phyloP scores from a whole-genome alignment of 108 stramenopile species.

The Stephanodiscus minutulus region DNA sequence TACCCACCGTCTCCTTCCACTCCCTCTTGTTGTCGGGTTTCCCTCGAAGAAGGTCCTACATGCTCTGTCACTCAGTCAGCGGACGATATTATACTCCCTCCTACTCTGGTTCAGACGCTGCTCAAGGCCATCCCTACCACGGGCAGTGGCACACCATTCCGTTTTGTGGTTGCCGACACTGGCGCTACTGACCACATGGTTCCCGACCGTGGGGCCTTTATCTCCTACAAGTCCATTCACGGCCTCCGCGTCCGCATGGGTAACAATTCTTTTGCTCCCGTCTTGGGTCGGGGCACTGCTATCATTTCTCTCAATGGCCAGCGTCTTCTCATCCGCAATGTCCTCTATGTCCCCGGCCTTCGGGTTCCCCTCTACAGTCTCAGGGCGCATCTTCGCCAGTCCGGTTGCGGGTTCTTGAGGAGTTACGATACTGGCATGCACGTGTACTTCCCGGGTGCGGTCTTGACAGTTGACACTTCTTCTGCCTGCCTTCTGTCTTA shows the following conservation, averaged over 20 bases:
- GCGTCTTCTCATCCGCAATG: slow-evolving; percentile 12
- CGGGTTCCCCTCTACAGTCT: slow-evolving; percentile 17
- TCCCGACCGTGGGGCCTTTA: slow-evolving; percentile 14
- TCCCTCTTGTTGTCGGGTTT: too few relatives aligned
- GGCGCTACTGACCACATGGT: slow-evolving; percentile 27
- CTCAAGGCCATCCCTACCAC: too few relatives aligned
- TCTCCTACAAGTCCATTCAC: slow-evolving; percentile 6
- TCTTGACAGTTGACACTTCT: slow-evolving; percentile 7
- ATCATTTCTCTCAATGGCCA: slow-evolving; percentile 13
- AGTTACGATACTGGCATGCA: neutral
- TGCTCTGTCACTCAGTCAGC: too few relatives aligned
- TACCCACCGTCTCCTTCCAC: too few relatives aligned
- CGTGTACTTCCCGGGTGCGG: slow-evolving; percentile 20
- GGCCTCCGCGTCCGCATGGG: neutral
- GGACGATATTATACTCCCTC: too few relatives aligned
- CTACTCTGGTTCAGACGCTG: too few relatives aligned
- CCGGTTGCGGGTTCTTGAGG: slow-evolving; percentile 19
- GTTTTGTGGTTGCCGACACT: slow-evolving; percentile 4
- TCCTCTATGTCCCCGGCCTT: slow-evolving; percentile 21
- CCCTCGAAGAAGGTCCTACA: too few relatives aligned
- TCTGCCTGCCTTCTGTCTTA: slow-evolving; percentile 9
- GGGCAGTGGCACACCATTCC: too few relatives aligned
- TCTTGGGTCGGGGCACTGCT: slow-evolving; percentile 1
- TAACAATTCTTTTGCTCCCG: neutral
- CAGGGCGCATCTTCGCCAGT: neutral